These are phyloP conservation scores for Fusarium penzigii DNA, from an alignment of 2,329 filamentous ascomycete genomes.

Conservation along the genomic window DNA sequence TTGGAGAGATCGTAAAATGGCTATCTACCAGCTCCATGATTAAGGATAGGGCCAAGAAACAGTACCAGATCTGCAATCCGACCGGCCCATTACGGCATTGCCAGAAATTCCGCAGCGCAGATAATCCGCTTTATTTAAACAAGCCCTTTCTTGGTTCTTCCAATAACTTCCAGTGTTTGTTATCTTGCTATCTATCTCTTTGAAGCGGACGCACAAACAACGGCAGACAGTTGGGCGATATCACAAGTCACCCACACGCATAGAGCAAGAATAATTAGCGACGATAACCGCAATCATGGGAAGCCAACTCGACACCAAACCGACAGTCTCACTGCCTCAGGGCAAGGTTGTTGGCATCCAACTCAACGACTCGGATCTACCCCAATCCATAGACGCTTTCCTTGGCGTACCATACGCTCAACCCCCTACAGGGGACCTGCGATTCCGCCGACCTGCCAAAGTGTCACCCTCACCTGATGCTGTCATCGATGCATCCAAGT, in stretches of 20 bases:
- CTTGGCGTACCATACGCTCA: constrained; percentile 51
- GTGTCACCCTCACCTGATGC: constrained; percentile 28
- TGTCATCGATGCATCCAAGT: constrained; percentile 36
- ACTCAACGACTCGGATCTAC: constrained; percentile 15
- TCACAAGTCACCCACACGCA: too few species aligned
- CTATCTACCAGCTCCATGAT: background rate
- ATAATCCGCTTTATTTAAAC: constrained; percentile 2
- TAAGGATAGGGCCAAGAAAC: background rate
- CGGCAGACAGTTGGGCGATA: background rate
- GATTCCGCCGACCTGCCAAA: constrained; percentile 42
- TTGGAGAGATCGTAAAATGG: background rate
- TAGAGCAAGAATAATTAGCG: background rate
- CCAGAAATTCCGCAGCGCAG: background rate
- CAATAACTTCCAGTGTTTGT: too few species aligned
- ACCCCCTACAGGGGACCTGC: constrained; percentile 46
- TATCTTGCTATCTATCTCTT: background rate
- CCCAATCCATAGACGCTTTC: constrained; percentile 41
- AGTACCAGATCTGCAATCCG: background rate
- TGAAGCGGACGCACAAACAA: background rate
- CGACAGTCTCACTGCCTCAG: constrained; percentile 19
- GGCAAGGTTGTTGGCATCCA: constrained; percentile 23
- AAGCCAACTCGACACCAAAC: constrained; percentile 10
- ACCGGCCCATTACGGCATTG: background rate
- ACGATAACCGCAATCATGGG: constrained; percentile 9
- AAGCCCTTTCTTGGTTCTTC: background rate